These are phyloP conservation scores for Amaranthus hypochondriacus DNA, from an alignment of 148 eudicot species.

Conservation along the genomic window DNA sequence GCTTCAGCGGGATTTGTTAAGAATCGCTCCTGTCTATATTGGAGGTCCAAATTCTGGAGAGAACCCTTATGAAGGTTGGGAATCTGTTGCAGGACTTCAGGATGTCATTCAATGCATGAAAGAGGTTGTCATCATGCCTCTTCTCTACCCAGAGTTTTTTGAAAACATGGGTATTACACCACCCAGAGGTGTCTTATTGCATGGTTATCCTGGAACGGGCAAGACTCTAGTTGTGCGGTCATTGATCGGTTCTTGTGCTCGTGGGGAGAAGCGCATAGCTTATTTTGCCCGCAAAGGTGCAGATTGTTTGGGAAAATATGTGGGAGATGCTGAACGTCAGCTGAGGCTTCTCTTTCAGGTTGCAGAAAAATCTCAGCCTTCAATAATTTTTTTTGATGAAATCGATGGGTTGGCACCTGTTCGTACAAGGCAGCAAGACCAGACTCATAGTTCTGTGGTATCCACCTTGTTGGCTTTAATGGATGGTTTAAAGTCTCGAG, in stretches of 20 bases:
- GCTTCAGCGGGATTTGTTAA: conserved; percentile 83
- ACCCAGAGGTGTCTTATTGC: conserved; percentile 94
- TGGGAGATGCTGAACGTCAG: conserved; percentile 99
- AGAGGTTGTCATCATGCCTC: conserved; percentile 91
- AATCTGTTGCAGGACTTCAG: conserved; percentile 96
- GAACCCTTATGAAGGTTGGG: conserved; percentile 72
- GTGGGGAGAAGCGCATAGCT: conserved; percentile 83
- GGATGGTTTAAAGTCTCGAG: conserved; percentile 95
- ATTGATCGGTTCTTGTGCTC: conserved; percentile 90
- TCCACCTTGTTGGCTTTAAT: conserved; percentile 92
- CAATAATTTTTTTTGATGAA: conserved; percentile 94
- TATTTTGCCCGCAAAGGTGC: conserved; percentile 99
- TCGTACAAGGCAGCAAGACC: conserved; percentile 93
- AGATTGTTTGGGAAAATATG: conserved; percentile 96
- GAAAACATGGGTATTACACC: conserved; percentile 82
- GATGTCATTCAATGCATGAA: conserved; percentile 82
- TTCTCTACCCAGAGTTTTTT: conserved; percentile 83
- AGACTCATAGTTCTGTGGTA: conserved; percentile 97
- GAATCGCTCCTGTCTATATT: conserved; percentile 88
- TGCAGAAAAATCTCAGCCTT: conserved; percentile 95
- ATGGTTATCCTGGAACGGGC: conserved; percentile 98
- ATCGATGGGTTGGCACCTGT: conserved; percentile 97
- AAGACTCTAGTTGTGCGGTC: conserved; percentile 89
- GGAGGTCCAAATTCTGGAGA: conserved; percentile 67
- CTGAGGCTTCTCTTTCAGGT: conserved; percentile 92